Evolutionary conservation across 805 yeast species (phyloP).

Genomic region (Lipomyces chichibuensis): DNA sequence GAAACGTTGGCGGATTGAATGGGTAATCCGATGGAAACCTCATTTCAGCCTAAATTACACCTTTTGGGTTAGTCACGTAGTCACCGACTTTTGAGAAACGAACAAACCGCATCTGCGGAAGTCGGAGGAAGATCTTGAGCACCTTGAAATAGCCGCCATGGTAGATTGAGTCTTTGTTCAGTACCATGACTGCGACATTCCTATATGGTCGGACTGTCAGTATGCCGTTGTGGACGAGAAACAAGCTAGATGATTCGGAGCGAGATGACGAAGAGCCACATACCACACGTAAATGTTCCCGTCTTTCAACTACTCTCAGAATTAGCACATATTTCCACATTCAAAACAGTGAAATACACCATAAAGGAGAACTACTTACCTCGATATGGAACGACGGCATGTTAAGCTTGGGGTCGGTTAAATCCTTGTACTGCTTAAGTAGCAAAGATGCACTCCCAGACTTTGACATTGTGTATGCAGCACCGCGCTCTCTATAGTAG

Average conservation of each 20-base stretch:
- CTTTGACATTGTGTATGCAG: slow-evolving; percentile 10
- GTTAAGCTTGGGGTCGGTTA: slow-evolving; percentile 88
- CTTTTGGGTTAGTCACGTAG: not conserved
- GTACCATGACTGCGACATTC: slow-evolving; percentile 92
- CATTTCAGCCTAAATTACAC: slow-evolving; percentile 68
- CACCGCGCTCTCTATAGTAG: not conserved
- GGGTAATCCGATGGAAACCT: slow-evolving; percentile 91
- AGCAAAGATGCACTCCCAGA: slow-evolving; percentile 64
- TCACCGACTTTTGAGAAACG: not conserved
- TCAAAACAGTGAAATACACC: not conserved
- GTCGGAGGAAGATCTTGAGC: not conserved
- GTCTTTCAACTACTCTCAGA: slow-evolving; percentile 52
- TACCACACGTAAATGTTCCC: slow-evolving; percentile 61
- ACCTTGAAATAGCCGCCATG: slow-evolving; percentile 88
- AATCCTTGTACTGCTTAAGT: slow-evolving; percentile 90
- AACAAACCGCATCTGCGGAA: not conserved
- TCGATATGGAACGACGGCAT: slow-evolving; percentile 72
- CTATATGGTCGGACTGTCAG: slow-evolving; percentile 39
- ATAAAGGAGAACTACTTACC: slow-evolving; percentile 28
- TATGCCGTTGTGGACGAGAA: not conserved
- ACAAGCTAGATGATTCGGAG: not conserved
- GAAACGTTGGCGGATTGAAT: slow-evolving; percentile 86
- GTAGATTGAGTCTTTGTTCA: slow-evolving; percentile 84
- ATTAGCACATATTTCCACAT: not conserved
- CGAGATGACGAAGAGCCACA: slow-evolving; percentile 1